Conservation (phyloP, 345 rosid species). For the Citrus glauca region DNA sequence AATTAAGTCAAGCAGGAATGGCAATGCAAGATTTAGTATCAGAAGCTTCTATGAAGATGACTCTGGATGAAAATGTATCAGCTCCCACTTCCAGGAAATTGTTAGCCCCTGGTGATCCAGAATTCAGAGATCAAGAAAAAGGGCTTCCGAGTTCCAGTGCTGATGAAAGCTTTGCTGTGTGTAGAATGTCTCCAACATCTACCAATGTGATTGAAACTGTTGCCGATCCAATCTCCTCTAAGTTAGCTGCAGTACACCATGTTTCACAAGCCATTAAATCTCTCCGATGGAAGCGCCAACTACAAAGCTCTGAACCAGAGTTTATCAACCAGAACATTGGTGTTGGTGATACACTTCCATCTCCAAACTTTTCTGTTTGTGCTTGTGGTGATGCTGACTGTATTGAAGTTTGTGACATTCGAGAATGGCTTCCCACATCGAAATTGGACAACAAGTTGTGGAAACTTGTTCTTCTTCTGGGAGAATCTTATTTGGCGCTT, state of each 20-base stretch:
- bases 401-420: constrained; percentile 93
- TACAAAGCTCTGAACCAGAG: constrained; percentile 52
- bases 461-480: constrained; percentile 96
- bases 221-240: constrained; percentile 65
- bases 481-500: constrained; percentile 87
- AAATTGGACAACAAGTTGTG: constrained; percentile 78
- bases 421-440: constrained; percentile 91
- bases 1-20: constrained; percentile 23
- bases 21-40: constrained; percentile 22
- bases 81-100: constrained; percentile 28
- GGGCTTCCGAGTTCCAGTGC: constrained; percentile 15
- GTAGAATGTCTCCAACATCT: constrained; percentile 32
- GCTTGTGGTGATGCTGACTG: constrained; percentile 96
- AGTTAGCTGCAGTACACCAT: constrained; percentile 83
- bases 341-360: constrained; percentile 30
- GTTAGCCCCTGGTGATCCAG: constrained; percentile 20
- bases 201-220: constrained; percentile 47
- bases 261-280: constrained; percentile 98
- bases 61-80: constrained; percentile 35
- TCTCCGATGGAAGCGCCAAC: constrained; percentile 85
- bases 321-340: constrained; percentile 23
- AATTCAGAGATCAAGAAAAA: constrained; percentile 21
- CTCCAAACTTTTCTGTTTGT: constrained; percentile 58
- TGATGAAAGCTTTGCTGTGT: constrained; percentile 37
- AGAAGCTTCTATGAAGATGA: constrained; percentile 36